These are phyloP conservation scores for Neonectria coccinea DNA, from an alignment of 2,329 filamentous ascomycete genomes.

Conservation along the genomic window DNA sequence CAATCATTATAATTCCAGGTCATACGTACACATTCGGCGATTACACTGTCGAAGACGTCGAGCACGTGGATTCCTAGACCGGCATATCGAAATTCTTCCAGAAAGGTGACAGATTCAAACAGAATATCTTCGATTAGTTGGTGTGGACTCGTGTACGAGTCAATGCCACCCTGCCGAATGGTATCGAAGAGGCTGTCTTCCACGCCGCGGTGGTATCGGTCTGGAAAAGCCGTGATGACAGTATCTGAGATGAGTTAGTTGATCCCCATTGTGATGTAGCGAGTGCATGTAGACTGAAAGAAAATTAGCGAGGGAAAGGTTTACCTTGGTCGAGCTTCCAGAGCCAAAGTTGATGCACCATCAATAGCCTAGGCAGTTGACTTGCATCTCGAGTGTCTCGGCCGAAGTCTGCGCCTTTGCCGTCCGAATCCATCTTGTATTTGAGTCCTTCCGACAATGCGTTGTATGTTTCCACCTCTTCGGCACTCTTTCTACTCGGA, in stretches of 20 bases:
- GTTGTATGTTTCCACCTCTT: too few relatives aligned
- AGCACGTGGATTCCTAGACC: conserved; percentile 32
- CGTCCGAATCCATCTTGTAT: too few relatives aligned
- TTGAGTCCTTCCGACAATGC: too few relatives aligned
- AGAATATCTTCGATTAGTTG: conserved; percentile 29
- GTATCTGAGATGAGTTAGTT: conserved; percentile 23
- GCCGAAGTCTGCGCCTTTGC: too few relatives aligned
- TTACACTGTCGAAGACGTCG: conserved; percentile 30
- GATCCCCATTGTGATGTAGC: background rate
- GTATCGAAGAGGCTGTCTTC: conserved; percentile 33
- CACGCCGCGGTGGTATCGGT: conserved; percentile 16
- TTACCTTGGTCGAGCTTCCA: conserved; percentile 39
- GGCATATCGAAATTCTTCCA: conserved; percentile 30
- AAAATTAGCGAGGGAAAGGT: too few relatives aligned
- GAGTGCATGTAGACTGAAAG: too few relatives aligned
- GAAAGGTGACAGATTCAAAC: conserved; percentile 23
- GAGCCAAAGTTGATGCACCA: conserved; percentile 37
- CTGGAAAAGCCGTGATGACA: conserved; percentile 29
- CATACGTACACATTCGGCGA: conserved; percentile 22
- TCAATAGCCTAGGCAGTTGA: conserved; percentile 27
- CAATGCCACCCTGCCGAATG: conserved; percentile 29
- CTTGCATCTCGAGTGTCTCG: background rate
- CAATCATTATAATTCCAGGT: too few relatives aligned
- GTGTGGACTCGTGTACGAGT: conserved; percentile 16
- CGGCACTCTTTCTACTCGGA: too few relatives aligned